A percentile compares a stretch with the other conserved stretches of the same genome.
Conservation (phyloP, 2,329 filamentous ascomycete species). For the Bipolaris victoriae region DNA sequence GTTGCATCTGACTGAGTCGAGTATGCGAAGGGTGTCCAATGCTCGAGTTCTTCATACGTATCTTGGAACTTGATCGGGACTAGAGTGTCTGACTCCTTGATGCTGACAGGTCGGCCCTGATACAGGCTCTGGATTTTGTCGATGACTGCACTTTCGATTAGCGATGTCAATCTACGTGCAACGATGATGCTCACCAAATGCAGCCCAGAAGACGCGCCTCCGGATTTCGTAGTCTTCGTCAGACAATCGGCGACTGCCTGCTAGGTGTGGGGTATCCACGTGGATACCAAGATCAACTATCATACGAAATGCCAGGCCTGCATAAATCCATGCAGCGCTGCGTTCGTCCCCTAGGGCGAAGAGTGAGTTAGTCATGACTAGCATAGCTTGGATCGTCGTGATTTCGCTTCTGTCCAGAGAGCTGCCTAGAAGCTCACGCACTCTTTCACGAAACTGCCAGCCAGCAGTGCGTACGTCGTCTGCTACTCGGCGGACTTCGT, state of each 20-base stretch:
- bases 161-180: background rate
- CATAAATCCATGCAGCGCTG: constrained; percentile 64
- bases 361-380: constrained; percentile 59
- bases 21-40: constrained; percentile 57
- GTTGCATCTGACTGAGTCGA: constrained; percentile 29
- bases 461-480: constrained; percentile 58
- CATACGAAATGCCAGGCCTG: constrained; percentile 63
- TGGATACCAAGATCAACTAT: constrained; percentile 63
- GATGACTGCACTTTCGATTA: constrained; percentile 29
- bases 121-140: constrained; percentile 64
- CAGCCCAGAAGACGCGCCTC: constrained; percentile 56
- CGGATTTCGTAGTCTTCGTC: constrained; percentile 56
- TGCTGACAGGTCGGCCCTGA: constrained; percentile 58
- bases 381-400: constrained; percentile 61
- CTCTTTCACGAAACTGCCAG: constrained; percentile 56
- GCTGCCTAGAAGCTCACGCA: constrained; percentile 55
- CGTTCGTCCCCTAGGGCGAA: constrained; percentile 59
- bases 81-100: constrained; percentile 55
- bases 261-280: constrained; percentile 48
- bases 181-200: constrained; percentile 40
- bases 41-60: constrained; percentile 60
- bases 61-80: constrained; percentile 59
- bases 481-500: constrained; percentile 54
- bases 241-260: constrained; percentile 44
- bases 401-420: constrained; percentile 58